Evolutionary conservation across 495 filamentous ascomycete genomes (phyloP).

Genomic region (Penicillium robsamsonii): DNA sequence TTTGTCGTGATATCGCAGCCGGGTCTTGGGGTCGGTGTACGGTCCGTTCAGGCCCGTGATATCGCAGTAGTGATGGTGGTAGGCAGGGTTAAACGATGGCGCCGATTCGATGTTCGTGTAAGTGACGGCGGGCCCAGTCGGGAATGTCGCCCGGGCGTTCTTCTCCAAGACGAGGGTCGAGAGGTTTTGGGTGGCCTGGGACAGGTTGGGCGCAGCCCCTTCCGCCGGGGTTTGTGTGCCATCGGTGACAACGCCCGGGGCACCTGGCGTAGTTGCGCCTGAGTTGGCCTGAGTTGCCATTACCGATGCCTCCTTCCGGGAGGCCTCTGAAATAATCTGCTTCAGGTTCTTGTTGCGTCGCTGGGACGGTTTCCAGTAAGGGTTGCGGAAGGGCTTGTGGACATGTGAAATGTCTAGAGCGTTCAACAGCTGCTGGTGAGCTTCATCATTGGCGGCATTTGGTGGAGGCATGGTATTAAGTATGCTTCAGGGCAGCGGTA

Average conservation of each 20-base stretch:
- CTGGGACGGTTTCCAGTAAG: slow-evolving; percentile 83
- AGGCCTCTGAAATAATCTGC: slow-evolving; percentile 87
- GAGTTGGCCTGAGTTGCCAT: slow-evolving; percentile 79
- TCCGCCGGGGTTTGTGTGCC: slow-evolving; percentile 59
- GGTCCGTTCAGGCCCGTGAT: slow-evolving; percentile 84
- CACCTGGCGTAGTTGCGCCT: slow-evolving; percentile 70
- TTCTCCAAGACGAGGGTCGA: slow-evolving; percentile 84
- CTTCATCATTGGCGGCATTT: slow-evolving; percentile 45
- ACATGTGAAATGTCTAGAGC: slow-evolving; percentile 80
- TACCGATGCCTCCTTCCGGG: slow-evolving; percentile 77
- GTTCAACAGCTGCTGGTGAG: slow-evolving; percentile 67
- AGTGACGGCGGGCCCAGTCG: slow-evolving; percentile 68
- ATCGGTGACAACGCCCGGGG: slow-evolving; percentile 52
- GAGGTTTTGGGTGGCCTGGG: slow-evolving; percentile 78
- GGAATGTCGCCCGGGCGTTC: slow-evolving; percentile 45
- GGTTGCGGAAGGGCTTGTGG: slow-evolving; percentile 82
- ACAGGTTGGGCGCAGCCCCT: slow-evolving; percentile 62
- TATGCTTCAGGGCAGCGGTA: slow-evolving; percentile 1
- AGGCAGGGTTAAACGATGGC: slow-evolving; percentile 71
- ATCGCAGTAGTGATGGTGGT: slow-evolving; percentile 85
- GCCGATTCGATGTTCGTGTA: slow-evolving; percentile 95
- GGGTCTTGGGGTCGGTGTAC: slow-evolving; percentile 92
- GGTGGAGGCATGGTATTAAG: slow-evolving; percentile 43
- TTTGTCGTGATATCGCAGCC: slow-evolving; percentile 81
- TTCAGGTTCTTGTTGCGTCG: slow-evolving; percentile 98